Evolutionary conservation across 495 filamentous ascomycete species (phyloP).

Genomic region (Clavariopsis aquatica): DNA sequence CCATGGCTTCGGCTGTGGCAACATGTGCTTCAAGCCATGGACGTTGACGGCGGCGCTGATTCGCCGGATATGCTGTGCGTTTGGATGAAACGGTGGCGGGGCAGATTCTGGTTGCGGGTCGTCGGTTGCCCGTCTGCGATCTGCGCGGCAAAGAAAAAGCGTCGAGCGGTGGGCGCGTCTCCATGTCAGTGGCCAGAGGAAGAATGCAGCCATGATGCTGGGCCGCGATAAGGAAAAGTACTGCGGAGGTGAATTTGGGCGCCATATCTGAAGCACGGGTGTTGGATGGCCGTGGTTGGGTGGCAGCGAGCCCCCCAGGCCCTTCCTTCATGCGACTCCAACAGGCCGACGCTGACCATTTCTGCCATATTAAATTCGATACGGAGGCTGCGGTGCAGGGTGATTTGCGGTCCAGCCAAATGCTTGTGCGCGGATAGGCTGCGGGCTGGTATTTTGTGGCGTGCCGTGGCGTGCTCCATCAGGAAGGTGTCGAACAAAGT

Average conservation of each 20-base stretch:
- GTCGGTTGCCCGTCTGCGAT: background rate
- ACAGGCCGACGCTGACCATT: background rate
- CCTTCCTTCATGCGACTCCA: background rate
- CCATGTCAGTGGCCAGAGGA: background rate
- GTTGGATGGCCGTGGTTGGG: background rate
- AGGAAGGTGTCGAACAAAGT: background rate
- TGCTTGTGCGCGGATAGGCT: conserved; percentile 12
- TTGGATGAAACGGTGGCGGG: conserved; percentile 21
- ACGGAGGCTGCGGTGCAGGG: background rate
- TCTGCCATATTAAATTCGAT: background rate
- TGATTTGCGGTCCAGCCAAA: background rate
- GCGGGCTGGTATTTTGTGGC: background rate
- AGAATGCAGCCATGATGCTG: background rate
- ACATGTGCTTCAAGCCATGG: conserved; percentile 11
- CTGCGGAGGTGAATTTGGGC: background rate
- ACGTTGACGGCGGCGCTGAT: conserved; percentile 4
- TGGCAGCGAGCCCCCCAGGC: background rate
- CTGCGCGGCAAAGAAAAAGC: conserved; percentile 4
- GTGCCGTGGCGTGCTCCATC: background rate
- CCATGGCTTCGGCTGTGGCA: conserved; percentile 28
- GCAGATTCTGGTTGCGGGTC: background rate
- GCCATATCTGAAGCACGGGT: background rate
- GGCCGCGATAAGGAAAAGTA: conserved; percentile 17
- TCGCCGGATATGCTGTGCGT: background rate
- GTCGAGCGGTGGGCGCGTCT: background rate